phyloP scores from a whole-genome alignment of 352 stramenopile species.

The Aphanomyces cochlioides region DNA sequence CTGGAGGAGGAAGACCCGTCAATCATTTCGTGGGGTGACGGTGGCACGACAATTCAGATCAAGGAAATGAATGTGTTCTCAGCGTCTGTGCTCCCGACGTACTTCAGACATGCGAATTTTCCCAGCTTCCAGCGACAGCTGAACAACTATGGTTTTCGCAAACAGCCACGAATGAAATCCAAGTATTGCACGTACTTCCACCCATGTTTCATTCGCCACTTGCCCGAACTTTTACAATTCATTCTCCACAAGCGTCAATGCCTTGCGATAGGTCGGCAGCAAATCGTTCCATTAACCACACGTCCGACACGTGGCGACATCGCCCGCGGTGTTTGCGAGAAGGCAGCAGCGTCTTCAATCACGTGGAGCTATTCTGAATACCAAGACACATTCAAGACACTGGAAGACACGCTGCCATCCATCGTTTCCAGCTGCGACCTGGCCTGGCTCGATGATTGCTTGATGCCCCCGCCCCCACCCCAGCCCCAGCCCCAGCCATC shows the following conservation, averaged over 20 bases:
- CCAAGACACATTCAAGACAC: no score
- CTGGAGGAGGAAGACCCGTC: neutral
- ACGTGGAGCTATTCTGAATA: no score
- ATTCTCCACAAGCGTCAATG: neutral
- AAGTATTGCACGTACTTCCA: constrained; percentile 1
- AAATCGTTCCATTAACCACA: no score
- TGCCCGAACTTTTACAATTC: neutral
- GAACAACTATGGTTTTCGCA: constrained; percentile 91
- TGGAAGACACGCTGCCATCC: neutral
- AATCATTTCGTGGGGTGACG: neutral
- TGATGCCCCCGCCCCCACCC: neutral
- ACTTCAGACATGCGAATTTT: constrained; percentile 11
- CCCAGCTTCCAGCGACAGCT: constrained; percentile 86
- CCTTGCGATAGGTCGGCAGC: no score
- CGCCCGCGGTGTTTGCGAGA: no score
- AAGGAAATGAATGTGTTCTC: constrained; percentile 58
- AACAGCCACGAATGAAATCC: constrained; percentile 39
- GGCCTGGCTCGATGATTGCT: constrained; percentile 9
- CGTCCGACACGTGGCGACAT: no score
- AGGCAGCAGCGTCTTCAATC: no score
- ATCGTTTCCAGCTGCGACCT: neutral
- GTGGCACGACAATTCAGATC: constrained; percentile 14
- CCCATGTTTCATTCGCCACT: neutral
- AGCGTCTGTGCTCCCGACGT: neutral
- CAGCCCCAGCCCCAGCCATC: neutral